Base-by-base conservation (phyloP, 495 filamentous ascomycete species). In the Penicillium maclennaniae region DNA sequence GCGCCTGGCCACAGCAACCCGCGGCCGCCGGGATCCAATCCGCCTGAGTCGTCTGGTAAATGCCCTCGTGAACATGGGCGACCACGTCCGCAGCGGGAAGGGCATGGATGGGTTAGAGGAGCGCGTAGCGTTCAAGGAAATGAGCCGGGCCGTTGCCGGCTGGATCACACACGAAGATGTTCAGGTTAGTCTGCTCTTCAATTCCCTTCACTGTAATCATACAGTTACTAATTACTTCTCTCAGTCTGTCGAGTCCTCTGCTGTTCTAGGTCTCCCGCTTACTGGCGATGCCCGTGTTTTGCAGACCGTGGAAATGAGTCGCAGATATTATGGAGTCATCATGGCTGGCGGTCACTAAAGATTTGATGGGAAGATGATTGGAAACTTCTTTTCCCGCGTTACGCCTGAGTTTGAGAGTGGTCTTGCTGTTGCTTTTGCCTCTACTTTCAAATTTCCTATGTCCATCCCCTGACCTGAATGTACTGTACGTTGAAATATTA, bases 41-140 rank as follows among this genome's bases (percentile, higher is more conserved):
- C 68, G 83, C 10, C 63, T 88, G 19, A 76, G 75, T 28, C 75
- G 83, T 45, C 67, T 96, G 47, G 71, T 85, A 10, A 76, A 80
- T 43, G 81, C 84, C 15, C 72, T 95, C 36, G 80, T 81, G 3
- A 76, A 77, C 23, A 79, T 89, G 71, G 75, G 83, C 49, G 78
- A 80, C 43, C 77, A 75, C 47, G 76, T 70, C 56, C 71, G 65
- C 60, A 77, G 69, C 65, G 77, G 54, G 55, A 75, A 69, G 27
- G 77, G 80, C 49, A 76, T 82, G 47, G 80, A 84, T 58, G 82
- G 79, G n/a, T 74, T 95, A 40, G 83, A 88, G 61, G 87, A 96
- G 66, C 87, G 84, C 63, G 91, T 90, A 44, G 89, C 89, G 4
- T 77, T 87, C 55, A 75, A 79, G 61, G 85, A 87, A 62, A 88